Evolutionary conservation across 1,139 yeast genomes (phyloP).

Genomic region (Saccharomycopsis hybrid): DNA sequence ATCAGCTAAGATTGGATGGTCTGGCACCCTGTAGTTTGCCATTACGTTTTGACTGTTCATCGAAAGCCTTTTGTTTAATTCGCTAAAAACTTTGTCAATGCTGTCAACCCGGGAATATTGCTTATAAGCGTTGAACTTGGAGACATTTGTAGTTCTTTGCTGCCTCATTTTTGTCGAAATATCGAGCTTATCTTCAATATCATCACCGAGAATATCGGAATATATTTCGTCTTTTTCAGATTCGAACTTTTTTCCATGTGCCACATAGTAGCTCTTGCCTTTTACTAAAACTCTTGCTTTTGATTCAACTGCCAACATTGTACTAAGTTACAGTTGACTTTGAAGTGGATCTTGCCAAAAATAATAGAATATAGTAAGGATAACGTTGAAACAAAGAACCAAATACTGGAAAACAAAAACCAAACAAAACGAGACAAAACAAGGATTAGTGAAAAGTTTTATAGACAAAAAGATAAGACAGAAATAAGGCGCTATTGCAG

Average conservation of each 20-base stretch:
- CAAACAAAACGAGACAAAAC: no score
- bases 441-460: no score
- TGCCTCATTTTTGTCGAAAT: slow-evolving; percentile 14
- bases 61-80: slow-evolving; percentile 17
- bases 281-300: slow-evolving; percentile 7
- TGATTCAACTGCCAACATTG: background rate
- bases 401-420: no score
- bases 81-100: slow-evolving; percentile 17
- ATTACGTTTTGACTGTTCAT: slow-evolving; percentile 12
- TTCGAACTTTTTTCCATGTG: background rate
- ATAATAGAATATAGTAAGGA: no score
- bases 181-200: slow-evolving; percentile 16
- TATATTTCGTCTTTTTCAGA: slow-evolving; percentile 14
- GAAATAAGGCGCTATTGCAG: no score
- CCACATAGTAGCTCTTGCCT: slow-evolving; percentile 17
- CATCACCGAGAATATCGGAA: slow-evolving; percentile 19
- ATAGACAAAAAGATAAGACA: no score
- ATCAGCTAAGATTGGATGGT: slow-evolving; percentile 8
- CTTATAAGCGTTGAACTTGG: slow-evolving; percentile 3
- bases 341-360: no score
- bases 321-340: no score
- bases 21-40: slow-evolving; percentile 14
- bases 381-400: no score
- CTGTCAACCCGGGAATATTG: slow-evolving; percentile 4
- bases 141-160: background rate